phyloP scores from a whole-genome alignment of 2,329 filamentous ascomycete species.

The Lecanicillium sp. region DNA sequence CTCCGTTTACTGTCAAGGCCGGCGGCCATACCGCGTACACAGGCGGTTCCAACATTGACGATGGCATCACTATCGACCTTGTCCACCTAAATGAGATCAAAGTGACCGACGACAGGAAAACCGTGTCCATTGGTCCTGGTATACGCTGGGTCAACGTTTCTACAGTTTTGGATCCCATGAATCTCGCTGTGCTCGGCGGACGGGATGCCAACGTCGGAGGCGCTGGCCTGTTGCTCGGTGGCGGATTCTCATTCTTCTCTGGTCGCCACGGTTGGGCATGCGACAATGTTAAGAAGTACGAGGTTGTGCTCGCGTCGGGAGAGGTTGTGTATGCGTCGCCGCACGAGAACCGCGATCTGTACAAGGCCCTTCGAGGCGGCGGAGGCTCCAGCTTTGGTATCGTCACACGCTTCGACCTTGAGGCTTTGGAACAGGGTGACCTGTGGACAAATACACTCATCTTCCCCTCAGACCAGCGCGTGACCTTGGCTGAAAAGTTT shows the following conservation, averaged over 20 bases:
- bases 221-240: slow-evolving; percentile 10
- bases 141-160: slow-evolving; percentile 37
- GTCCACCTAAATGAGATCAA: slow-evolving; percentile 27
- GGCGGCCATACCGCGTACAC: slow-evolving; percentile 44
- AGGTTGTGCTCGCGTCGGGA: slow-evolving; percentile 41
- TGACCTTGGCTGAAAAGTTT: slow-evolving; percentile 11
- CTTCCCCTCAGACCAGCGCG: slow-evolving; percentile 10
- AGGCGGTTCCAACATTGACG: slow-evolving; percentile 31
- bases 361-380: slow-evolving; percentile 35
- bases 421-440: slow-evolving; percentile 18
- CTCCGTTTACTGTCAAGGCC: slow-evolving; percentile 38
- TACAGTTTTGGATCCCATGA: slow-evolving; percentile 25
- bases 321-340: slow-evolving; percentile 32
- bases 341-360: slow-evolving; percentile 30
- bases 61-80: slow-evolving; percentile 36
- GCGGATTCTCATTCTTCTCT: slow-evolving; percentile 40
- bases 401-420: slow-evolving; percentile 22
- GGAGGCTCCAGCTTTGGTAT: slow-evolving; percentile 32
- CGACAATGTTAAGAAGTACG: slow-evolving; percentile 35
- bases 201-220: slow-evolving; percentile 11
- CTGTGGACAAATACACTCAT: slow-evolving; percentile 19
- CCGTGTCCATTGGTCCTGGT: slow-evolving; percentile 34
- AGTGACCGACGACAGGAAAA: slow-evolving; percentile 22
- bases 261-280: slow-evolving; percentile 18
- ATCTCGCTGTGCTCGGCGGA: slow-evolving; percentile 10